Percentiles rank a stretch among this genome's conserved stretches.
phyloP scores from a whole-genome alignment of 2,329 filamentous ascomycete genomes.

The Fusarium nodosum region DNA sequence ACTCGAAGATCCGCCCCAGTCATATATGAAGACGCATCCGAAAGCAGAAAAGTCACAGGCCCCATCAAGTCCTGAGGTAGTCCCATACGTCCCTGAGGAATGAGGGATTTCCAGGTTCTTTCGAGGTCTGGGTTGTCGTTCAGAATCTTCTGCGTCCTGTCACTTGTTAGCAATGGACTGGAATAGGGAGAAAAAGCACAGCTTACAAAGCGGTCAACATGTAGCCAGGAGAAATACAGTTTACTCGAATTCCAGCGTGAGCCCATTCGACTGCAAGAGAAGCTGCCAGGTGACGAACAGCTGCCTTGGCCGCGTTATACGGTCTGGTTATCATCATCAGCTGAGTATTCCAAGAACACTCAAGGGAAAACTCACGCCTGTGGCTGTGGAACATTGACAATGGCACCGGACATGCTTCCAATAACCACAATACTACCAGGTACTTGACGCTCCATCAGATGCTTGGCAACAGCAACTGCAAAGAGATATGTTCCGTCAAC shows the following conservation, averaged over 20 bases:
- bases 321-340: conserved; percentile 61
- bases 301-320: conserved; percentile 94
- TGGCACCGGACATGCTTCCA: conserved; percentile 91
- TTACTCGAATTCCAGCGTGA: conserved; percentile 86
- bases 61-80: conserved; percentile 92
- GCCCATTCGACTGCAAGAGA: conserved; percentile 96
- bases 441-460: conserved; percentile 84
- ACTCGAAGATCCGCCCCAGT: conserved; percentile 81
- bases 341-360: rapidly evolving
- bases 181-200: rapidly evolving
- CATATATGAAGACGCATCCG: conserved; percentile 81
- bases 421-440: conserved; percentile 92
- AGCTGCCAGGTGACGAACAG: conserved; percentile 86
- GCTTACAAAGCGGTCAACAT: conserved; percentile 93
- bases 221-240: conserved; percentile 95
- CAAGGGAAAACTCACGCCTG: conserved; percentile 70
- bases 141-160: conserved; percentile 91
- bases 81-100: conserved; percentile 94
- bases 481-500: conserved; percentile 93
- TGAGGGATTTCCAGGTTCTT: conserved; percentile 89
- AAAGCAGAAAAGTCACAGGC: conserved; percentile 86
- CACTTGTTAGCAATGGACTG: not conserved
- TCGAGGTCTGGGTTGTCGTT: conserved; percentile 94
- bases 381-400: conserved; percentile 95
- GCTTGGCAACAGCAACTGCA: conserved; percentile 84